Evolutionary conservation across 768 basidiomycete genomes (phyloP).

Genomic region (Boletus eberwhitei): DNA sequence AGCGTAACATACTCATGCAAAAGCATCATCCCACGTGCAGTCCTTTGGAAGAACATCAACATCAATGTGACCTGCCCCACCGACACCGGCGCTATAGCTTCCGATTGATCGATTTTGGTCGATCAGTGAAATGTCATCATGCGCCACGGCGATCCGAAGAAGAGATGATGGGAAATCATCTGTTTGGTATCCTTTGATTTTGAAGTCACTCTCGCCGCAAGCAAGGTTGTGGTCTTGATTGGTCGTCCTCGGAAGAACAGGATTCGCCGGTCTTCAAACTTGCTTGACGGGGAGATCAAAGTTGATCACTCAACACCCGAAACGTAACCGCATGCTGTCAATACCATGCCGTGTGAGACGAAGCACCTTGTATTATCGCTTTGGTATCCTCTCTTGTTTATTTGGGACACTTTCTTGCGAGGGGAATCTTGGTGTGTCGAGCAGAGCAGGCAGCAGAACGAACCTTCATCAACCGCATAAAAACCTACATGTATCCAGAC

Average conservation of each 20-base stretch:
- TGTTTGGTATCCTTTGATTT: slow-evolving; percentile 3
- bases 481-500: not conserved
- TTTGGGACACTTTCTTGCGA: not conserved
- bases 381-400: too few species aligned
- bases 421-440: not conserved
- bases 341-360: too few species aligned
- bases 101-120: slow-evolving; percentile 51
- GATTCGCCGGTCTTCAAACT: too few species aligned
- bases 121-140: slow-evolving; percentile 12
- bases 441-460: not conserved
- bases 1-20: slow-evolving; percentile 43
- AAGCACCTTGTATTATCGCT: too few species aligned
- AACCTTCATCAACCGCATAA: not conserved
- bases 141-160: not conserved
- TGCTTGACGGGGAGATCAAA: too few species aligned
- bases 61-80: not conserved
- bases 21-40: slow-evolving; percentile 36
- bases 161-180: not conserved
- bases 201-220: not conserved
- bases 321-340: too few species aligned
- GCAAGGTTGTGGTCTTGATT: not conserved
- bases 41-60: slow-evolving; percentile 5
- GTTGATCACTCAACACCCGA: too few species aligned
- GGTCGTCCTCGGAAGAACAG: too few species aligned
- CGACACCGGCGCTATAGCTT: slow-evolving; percentile 25